Percentiles rank a stretch among this genome's conserved stretches.
phyloP scores from a whole-genome alignment of 2,329 filamentous ascomycete genomes.

The Botryotinia convoluta region DNA sequence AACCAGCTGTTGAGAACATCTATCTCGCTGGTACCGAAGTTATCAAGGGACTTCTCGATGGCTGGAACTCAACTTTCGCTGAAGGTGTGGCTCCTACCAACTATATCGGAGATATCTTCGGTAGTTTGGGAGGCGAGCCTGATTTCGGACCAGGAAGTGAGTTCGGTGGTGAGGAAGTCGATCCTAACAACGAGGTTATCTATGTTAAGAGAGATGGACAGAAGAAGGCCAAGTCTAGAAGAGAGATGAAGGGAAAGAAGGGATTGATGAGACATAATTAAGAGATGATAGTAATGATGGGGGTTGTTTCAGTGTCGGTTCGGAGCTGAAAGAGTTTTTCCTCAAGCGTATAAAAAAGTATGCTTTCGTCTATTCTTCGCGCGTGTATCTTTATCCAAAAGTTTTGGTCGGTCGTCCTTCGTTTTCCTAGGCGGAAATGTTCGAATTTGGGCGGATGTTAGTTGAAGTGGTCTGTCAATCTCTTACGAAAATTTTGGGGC shows the following conservation, averaged over 20 bases:
- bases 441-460: neutral
- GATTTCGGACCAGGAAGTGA: conserved; percentile 54
- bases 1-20: conserved; percentile 62
- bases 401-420: neutral
- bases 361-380: neutral
- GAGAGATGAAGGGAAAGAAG: conserved; percentile 18
- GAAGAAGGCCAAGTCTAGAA: conserved; percentile 1
- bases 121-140: conserved; percentile 60
- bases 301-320: neutral
- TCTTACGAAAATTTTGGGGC: too few species aligned
- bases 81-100: conserved; percentile 49
- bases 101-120: conserved; percentile 69
- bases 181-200: neutral
- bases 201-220: conserved; percentile 10
- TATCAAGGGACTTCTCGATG: conserved; percentile 54
- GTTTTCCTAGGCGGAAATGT: too few species aligned
- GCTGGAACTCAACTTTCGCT: conserved; percentile 59
- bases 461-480: neutral
- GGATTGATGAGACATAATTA: conserved; percentile 15
- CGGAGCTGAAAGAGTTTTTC: neutral
- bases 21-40: conserved; percentile 65
- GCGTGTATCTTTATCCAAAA: conserved; percentile 8
- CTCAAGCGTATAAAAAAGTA: neutral
- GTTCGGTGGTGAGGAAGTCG: conserved; percentile 9
- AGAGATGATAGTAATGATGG: neutral